phyloP scores from a whole-genome alignment of 2,329 filamentous ascomycete genomes.

The Chaetomiaceae sp. region DNA sequence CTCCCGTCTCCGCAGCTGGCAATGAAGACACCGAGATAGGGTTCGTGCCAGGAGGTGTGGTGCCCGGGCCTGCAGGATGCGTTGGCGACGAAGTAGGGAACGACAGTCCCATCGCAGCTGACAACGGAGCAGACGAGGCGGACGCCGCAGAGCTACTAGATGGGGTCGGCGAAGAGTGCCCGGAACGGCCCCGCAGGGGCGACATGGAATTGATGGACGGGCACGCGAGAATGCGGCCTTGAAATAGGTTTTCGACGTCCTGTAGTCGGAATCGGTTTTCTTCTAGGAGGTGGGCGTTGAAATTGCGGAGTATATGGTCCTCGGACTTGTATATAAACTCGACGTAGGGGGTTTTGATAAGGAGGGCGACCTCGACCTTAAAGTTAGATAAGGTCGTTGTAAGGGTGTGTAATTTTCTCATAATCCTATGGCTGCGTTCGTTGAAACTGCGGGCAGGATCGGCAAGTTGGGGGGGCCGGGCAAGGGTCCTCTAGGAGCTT shows the following conservation, averaged over 20 bases:
- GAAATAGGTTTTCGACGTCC: conserved; percentile 4
- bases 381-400: conserved; percentile 2
- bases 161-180: conserved; percentile 4
- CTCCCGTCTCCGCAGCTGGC: too few species aligned
- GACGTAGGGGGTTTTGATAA: not conserved
- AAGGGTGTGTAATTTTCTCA: conserved; percentile 1
- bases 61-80: too few species aligned
- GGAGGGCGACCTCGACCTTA: not conserved
- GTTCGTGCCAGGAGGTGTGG: too few species aligned
- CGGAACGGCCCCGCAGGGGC: not conserved
- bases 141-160: too few species aligned
- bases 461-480: not conserved
- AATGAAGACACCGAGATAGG: too few species aligned
- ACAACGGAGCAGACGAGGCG: too few species aligned
- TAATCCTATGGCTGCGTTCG: not conserved
- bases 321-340: conserved; percentile 3
- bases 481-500: conserved; percentile 3
- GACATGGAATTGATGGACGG: conserved; percentile 3
- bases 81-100: too few species aligned
- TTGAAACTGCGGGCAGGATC: not conserved
- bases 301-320: conserved; percentile 1
- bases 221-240: not conserved
- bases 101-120: too few species aligned
- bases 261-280: conserved; percentile 4
- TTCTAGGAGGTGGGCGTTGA: not conserved